phyloP scores from a whole-genome alignment of 2,329 filamentous ascomycete genomes.

The Fusarium abutilonis region DNA sequence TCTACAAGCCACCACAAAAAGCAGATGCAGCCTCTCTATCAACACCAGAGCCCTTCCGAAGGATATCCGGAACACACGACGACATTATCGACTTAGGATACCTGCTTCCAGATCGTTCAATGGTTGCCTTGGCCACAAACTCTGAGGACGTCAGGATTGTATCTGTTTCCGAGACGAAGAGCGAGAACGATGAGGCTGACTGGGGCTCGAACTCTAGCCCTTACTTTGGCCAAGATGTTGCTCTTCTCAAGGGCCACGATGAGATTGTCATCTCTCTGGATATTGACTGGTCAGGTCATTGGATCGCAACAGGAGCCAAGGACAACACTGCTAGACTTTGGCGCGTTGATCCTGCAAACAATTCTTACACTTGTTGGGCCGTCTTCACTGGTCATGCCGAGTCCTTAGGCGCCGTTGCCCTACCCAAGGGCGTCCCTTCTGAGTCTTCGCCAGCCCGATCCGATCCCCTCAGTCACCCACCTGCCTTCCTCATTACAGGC shows the following conservation, averaged over 20 bases:
- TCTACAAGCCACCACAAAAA: constrained; percentile 67
- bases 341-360: constrained; percentile 80
- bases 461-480: constrained; percentile 81
- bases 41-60: constrained; percentile 67
- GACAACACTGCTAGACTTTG: constrained; percentile 94
- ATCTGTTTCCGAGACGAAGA: constrained; percentile 65
- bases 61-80: constrained; percentile 95
- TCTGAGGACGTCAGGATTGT: constrained; percentile 92
- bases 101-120: constrained; percentile 79
- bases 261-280: constrained; percentile 97
- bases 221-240: constrained; percentile 92
- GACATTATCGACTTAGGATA: constrained; percentile 96
- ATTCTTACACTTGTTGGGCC: constrained; percentile 81
- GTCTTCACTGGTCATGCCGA: constrained; percentile 92
- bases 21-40: constrained; percentile 49
- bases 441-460: constrained; percentile 75
- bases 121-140: constrained; percentile 92
- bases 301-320: constrained; percentile 95
- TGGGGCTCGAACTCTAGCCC: constrained; percentile 49
- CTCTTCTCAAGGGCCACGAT: constrained; percentile 85
- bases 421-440: constrained; percentile 76
- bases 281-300: constrained; percentile 95
- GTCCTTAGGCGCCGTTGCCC: constrained; percentile 87
- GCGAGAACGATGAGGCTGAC: constrained; percentile 31
- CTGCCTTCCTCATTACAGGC: constrained; percentile 86